These are phyloP conservation scores for Baeospora myosura DNA, from an alignment of 1,284 basidiomycete genomes.

Conservation along the genomic window DNA sequence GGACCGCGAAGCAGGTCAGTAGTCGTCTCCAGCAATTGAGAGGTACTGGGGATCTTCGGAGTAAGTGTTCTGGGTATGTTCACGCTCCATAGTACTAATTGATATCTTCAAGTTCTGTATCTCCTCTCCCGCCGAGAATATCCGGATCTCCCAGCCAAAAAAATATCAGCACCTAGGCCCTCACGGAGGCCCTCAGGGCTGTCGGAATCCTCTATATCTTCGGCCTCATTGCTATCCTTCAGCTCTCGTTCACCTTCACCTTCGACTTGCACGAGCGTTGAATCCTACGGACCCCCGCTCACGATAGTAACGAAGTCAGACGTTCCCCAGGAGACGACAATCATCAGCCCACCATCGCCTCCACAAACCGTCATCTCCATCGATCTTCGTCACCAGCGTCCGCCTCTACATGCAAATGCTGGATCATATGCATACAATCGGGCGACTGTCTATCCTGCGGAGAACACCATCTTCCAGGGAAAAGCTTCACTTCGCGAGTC, in stretches of 20 bases:
- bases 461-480: not conserved
- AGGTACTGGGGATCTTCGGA: conserved; percentile 56
- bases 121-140: conserved; percentile 20
- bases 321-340: no score
- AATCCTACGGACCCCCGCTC: not conserved
- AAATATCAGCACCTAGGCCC: conserved; percentile 2
- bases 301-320: not conserved
- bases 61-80: conserved; percentile 32
- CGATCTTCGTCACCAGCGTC: not conserved
- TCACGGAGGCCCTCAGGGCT: not conserved
- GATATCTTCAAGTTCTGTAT: conserved; percentile 16
- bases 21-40: conserved; percentile 52
- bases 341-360: no score
- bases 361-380: conserved; percentile 1
- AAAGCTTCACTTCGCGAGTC: not conserved
- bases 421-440: not conserved
- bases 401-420: not conserved
- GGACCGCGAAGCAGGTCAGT: conserved; percentile 54
- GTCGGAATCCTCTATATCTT: not conserved
- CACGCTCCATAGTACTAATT: not conserved
- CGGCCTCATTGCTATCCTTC: not conserved
- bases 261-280: not conserved
- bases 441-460: not conserved
- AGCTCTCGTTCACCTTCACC: not conserved
- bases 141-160: no score